Evolutionary conservation across 2,329 filamentous ascomycete species (phyloP), one percentile per base, ranked within the genome.

Genomic region (Colletotrichum sp.): DNA sequence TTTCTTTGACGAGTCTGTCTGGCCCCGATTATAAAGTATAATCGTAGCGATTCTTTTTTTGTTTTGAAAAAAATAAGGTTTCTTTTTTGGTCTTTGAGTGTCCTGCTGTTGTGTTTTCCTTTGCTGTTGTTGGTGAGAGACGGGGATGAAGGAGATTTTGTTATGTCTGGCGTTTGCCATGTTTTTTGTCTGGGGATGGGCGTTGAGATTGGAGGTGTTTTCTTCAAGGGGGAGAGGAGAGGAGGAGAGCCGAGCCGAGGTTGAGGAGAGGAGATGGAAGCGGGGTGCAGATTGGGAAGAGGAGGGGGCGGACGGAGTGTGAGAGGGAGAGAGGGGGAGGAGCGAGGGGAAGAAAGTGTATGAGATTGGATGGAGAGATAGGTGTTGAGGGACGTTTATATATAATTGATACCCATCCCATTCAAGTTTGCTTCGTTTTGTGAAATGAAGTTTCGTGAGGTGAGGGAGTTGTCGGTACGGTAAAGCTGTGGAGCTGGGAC

Each of bases 371-470:
- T 52, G 44, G 44, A 52, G 44, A 22, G 44, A 13, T 22, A 52
- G 44, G 55, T 44, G 59, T 44, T 11, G n/a, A 30, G 57, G 61
- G 66, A 28, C 32, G 27, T 52, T 64, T 64, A 57, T 64, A 71
- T 25, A 70, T 71, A 59, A 74, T 70, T 74, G 71, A 74, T 74
- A 74, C 71, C 71, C 71, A 70, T 70, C 66, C 66, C 71, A 70
- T 83, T 88, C 32, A 89, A 92, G 88, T 44, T 25, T 36, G 16
- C 11, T 27, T 25, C 30, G 32, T 64, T n/a, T n/a, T n/a, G n/a
- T n/a, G n/a, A n/a, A n/a, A n/a, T n/a, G n/a, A n/a, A n/a, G n/a
- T n/a, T n/a, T n/a, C 1, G 16, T 34, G 59, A n/a, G 86, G 83
- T 92, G 67, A 69, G 7, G 25, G n/a, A n/a, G n/a, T n/a, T n/a